Evolutionary conservation across 352 stramenopile genomes (phyloP), one percentile per base, ranked within the genome.

Genomic region (Stramenopiles sp.): DNA sequence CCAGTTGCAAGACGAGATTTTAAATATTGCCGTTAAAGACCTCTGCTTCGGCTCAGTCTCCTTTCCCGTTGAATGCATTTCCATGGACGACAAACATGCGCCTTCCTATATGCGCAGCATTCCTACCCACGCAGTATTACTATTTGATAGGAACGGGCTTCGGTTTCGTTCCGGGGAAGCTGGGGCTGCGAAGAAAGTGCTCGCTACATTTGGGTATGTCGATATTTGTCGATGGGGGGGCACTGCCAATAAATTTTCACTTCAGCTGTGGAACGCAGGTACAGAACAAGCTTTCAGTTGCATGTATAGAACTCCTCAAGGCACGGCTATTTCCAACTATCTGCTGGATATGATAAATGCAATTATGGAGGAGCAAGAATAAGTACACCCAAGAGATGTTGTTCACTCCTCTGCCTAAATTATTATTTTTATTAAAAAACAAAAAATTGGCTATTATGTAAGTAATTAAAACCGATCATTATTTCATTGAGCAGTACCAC

Each of bases 21-120:
- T 94, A 32, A 83, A 94, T 74, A 86, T 88, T 53, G 83, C 89
- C 2, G 85, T 82, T 31, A 84, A 88, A 4, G 83, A 91, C 74
- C 83, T 86, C 0, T 77, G 92, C 35, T 96, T 93, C 76, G 91
- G 90, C 34, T 84, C 84, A 25, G 82, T 88, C 77, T 93, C 93
- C 78, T 96, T 96, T 81, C 83, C 83, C 35, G 2, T 2, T 6
- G 35, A 71, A 71, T 6, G 33, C 33, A 71, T 31, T 6, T 71
- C 53, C 6, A 35, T 71, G 31, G 53, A 71, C 12, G 53, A 71
- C 4, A 71, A 71, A 6, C 33, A 31, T 2, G 53, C 53, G 6
- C 6, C 53, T 4, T 33, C 53, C 6, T 2, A 31, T 4, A 6
- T 71, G 4, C 33, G 35, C 33, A 33, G 31, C 33, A 4, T 71